Conservation (phyloP, 2,329 filamentous ascomycete species). For the Colletotrichum shisoi region DNA sequence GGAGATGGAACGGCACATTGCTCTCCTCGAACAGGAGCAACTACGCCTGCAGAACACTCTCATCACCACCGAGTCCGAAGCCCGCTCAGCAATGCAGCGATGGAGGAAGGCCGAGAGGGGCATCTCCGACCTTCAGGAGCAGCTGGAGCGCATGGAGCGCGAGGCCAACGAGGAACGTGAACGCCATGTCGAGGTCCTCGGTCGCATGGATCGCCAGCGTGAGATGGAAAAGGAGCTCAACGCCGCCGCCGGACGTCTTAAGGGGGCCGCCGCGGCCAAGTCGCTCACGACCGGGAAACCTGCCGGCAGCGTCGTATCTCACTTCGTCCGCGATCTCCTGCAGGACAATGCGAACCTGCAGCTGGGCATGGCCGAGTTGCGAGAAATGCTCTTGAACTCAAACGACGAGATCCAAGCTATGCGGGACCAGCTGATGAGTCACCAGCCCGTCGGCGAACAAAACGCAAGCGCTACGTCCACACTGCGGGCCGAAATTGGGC, state of each 20-base stretch:
- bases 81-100: constrained; percentile 78
- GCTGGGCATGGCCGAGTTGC: constrained; percentile 86
- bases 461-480: constrained; percentile 57
- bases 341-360: constrained; percentile 96
- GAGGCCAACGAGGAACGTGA: constrained; percentile 83
- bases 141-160: constrained; percentile 86
- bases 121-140: constrained; percentile 80
- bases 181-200: constrained; percentile 80
- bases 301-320: constrained; percentile 79
- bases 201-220: constrained; percentile 83
- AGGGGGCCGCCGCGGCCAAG: constrained; percentile 78
- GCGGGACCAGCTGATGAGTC: constrained; percentile 79
- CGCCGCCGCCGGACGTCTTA: constrained; percentile 79
- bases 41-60: constrained; percentile 73
- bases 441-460: constrained; percentile 71
- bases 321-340: constrained; percentile 94
- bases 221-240: constrained; percentile 83
- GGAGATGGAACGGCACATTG: constrained; percentile 81
- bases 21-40: constrained; percentile 82
- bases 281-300: constrained; percentile 67
- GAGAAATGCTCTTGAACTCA: constrained; percentile 88
- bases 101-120: constrained; percentile 87
- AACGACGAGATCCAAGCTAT: constrained; percentile 93
- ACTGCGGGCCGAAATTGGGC: constrained; percentile 75
- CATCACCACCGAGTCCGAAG: constrained; percentile 73